A percentile compares a stretch with the other conserved stretches of the same genome.
Conservation (phyloP, 2,329 filamentous ascomycete species). For the Colletotrichum camelliae region DNA sequence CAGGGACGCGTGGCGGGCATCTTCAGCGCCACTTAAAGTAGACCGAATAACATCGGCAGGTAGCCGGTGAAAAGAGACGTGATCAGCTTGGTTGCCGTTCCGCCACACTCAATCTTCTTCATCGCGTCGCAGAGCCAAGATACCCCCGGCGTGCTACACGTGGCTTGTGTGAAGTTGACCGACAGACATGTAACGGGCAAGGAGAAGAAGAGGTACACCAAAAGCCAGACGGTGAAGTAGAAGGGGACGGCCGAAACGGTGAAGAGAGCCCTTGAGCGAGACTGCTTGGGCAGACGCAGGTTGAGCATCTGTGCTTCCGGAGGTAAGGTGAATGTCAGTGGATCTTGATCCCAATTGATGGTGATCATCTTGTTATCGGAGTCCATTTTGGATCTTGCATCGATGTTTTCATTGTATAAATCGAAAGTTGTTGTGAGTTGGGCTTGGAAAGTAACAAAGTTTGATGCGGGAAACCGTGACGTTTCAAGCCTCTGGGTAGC, state of each 20-base stretch:
- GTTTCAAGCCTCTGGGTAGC: rapidly evolving
- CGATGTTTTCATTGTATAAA: background rate
- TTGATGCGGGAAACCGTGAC: background rate
- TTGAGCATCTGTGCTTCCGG: background rate
- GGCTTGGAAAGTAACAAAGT: background rate
- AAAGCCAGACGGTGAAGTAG: background rate
- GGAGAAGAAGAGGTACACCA: background rate
- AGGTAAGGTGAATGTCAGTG: background rate
- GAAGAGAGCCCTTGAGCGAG: background rate
- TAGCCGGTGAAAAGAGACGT: background rate
- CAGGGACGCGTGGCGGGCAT: background rate
- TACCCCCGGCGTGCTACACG: background rate
- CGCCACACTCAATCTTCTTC: background rate
- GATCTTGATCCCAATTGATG: background rate
- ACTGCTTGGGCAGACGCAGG: background rate
- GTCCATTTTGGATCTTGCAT: background rate
- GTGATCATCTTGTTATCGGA: background rate
- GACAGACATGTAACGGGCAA: background rate
- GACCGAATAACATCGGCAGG: background rate
- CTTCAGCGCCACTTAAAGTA: background rate
- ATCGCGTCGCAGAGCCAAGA: background rate
- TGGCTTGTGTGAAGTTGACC: background rate
- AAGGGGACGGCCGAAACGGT: background rate
- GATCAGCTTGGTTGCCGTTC: background rate
- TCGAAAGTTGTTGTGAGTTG: background rate